phyloP scores from a whole-genome alignment of 1,284 basidiomycete species.

The Ustilago sp. region DNA sequence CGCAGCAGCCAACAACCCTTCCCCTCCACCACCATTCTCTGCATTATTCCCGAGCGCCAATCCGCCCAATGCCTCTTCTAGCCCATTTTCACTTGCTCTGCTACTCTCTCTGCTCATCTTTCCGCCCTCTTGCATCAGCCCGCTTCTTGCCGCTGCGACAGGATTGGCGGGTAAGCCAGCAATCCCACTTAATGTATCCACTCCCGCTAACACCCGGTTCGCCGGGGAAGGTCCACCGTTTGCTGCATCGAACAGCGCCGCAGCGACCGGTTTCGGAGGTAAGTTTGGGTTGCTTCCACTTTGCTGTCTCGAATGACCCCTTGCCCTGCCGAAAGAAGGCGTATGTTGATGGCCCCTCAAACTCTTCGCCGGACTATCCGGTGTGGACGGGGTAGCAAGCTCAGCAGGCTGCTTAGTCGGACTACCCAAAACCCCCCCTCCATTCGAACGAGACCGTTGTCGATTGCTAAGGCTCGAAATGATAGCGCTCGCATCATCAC shows the following conservation, averaged over 20 bases:
- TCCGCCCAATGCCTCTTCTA: constrained; percentile 28
- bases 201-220: constrained; percentile 51
- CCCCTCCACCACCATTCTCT: not conserved
- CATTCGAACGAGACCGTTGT: constrained; percentile 63
- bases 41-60: constrained; percentile 11
- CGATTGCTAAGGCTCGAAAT: constrained; percentile 84
- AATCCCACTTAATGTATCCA: constrained; percentile 49
- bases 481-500: constrained; percentile 88
- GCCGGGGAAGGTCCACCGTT: constrained; percentile 64
- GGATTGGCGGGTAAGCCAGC: constrained; percentile 50
- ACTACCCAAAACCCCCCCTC: constrained; percentile 35
- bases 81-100: constrained; percentile 8
- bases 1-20: constrained; percentile 4
- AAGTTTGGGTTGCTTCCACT: constrained; percentile 58
- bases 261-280: constrained; percentile 63
- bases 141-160: constrained; percentile 32
- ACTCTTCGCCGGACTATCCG: constrained; percentile 33
- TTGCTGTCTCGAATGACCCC: constrained; percentile 55
- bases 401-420: constrained; percentile 46
- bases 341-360: constrained; percentile 37
- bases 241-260: constrained; percentile 63
- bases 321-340: constrained; percentile 34
- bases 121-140: constrained; percentile 20
- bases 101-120: constrained; percentile 42
- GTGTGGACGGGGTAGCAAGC: constrained; percentile 24